phyloP scores from a whole-genome alignment of 2,329 filamentous ascomycete species.

The Hymenotorrendiella dingleyae region DNA sequence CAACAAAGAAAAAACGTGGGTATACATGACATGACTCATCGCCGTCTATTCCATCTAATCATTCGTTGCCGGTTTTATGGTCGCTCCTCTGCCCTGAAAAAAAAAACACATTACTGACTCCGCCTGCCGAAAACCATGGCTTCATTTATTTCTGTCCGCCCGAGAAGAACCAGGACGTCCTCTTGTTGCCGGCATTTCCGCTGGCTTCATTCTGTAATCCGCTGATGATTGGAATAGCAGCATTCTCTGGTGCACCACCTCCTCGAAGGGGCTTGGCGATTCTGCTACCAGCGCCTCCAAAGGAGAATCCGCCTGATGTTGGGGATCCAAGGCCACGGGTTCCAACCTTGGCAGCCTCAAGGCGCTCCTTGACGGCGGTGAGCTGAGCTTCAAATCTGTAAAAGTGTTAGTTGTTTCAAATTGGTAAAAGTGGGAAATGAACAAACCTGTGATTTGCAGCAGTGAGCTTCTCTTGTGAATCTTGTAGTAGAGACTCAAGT shows the following conservation, averaged over 20 bases:
- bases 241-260: conserved; percentile 45
- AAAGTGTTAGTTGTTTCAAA: conserved; percentile 19
- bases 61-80: too few relatives aligned
- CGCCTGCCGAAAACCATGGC: not conserved
- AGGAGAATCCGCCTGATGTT: conserved; percentile 64
- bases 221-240: conserved; percentile 48
- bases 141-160: conserved; percentile 29
- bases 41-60: conserved; percentile 16
- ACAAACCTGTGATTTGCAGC: conserved; percentile 94
- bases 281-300: conserved; percentile 55
- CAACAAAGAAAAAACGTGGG: conserved; percentile 23
- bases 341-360: conserved; percentile 89
- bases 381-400: conserved; percentile 93
- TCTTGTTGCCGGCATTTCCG: conserved; percentile 23
- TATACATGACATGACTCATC: conserved; percentile 25
- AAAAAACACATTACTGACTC: too few relatives aligned
- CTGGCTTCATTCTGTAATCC: conserved; percentile 49
- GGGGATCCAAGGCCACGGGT: conserved; percentile 73
- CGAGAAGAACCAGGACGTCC: conserved; percentile 32
- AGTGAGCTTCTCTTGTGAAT: conserved; percentile 97
- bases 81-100: too few relatives aligned
- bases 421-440: not conserved
- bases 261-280: conserved; percentile 66
- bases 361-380: conserved; percentile 92
- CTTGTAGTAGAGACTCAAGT: conserved; percentile 84